phyloP scores from a whole-genome alignment of 108 stramenopile species.

The Fragilaria radians region DNA sequence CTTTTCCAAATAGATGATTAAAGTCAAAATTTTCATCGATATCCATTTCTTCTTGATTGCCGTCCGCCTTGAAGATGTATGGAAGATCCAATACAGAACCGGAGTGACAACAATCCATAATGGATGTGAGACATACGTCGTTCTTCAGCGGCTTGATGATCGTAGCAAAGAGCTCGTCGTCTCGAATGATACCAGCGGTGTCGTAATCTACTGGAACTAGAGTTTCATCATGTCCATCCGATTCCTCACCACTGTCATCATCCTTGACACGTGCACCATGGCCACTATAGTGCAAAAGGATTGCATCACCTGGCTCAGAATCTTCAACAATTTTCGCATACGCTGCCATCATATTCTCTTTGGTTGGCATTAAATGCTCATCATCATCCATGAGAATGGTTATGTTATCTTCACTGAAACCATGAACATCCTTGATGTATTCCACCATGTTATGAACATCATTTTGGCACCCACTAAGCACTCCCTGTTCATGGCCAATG shows the following conservation, averaged over 20 bases:
- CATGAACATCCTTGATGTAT: constrained; percentile 78
- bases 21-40: constrained; percentile 39
- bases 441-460: constrained; percentile 77
- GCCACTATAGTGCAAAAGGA: constrained; percentile 65
- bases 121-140: constrained; percentile 32
- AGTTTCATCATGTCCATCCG: constrained; percentile 74
- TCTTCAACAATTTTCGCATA: constrained; percentile 39
- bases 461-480: constrained; percentile 78
- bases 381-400: constrained; percentile 71
- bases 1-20: constrained; percentile 8
- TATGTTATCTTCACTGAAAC: constrained; percentile 73
- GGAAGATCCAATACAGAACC: constrained; percentile 86
- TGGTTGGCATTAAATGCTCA: constrained; percentile 42
- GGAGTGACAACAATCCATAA: constrained; percentile 81
- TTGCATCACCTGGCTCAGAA: constrained; percentile 45
- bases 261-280: constrained; percentile 70
- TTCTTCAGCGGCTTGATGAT: constrained; percentile 59
- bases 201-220: constrained; percentile 78
- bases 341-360: constrained; percentile 49
- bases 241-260: constrained; percentile 50
- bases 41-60: constrained; percentile 32
- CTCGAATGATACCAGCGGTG: constrained; percentile 58
- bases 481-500: constrained; percentile 39
- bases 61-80: constrained; percentile 51
- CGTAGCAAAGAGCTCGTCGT: constrained; percentile 70